Conservation (phyloP, 1,284 basidiomycete species). For the Sparassis latifolia region DNA sequence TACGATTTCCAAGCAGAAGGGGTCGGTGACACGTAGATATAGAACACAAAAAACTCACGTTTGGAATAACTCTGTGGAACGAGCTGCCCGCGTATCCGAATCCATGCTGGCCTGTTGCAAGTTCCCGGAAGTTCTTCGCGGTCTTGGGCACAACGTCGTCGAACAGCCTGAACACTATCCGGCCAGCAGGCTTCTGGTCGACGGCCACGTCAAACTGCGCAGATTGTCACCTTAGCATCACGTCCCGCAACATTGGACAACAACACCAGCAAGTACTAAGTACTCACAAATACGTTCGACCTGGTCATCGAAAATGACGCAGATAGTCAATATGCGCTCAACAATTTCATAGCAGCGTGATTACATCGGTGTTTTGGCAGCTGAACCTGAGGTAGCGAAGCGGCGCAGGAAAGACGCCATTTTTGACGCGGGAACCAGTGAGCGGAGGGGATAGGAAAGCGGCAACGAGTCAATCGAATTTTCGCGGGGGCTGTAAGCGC, state of each 20-base stretch:
- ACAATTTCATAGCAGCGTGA: conserved; percentile 2
- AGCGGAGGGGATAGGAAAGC: background rate
- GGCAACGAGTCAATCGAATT: background rate
- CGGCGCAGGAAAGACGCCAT: conserved; percentile 31
- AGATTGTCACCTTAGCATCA: background rate
- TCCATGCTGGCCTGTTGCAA: conserved; percentile 75
- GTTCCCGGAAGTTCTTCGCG: conserved; percentile 73
- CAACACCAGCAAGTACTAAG: background rate
- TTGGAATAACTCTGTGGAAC: conserved; percentile 85
- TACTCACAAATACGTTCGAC: conserved; percentile 46
- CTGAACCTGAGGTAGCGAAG: conserved; percentile 28
- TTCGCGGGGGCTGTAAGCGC: background rate
- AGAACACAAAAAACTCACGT: conserved; percentile 27
- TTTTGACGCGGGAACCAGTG: conserved; percentile 1
- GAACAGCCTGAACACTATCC: conserved; percentile 70
- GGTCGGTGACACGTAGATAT: background rate
- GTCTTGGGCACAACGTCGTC: conserved; percentile 71
- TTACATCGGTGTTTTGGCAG: conserved; percentile 24
- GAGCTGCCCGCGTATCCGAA: conserved; percentile 58
- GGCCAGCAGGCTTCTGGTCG: conserved; percentile 58
- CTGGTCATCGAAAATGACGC: conserved; percentile 16
- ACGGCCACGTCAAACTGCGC: conserved; percentile 80
- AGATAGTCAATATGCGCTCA: background rate
- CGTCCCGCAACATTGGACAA: background rate
- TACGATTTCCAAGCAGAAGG: conserved; percentile 17